phyloP scores from a whole-genome alignment of 257 asterid genomes.

The Gynochthodes officinalis region DNA sequence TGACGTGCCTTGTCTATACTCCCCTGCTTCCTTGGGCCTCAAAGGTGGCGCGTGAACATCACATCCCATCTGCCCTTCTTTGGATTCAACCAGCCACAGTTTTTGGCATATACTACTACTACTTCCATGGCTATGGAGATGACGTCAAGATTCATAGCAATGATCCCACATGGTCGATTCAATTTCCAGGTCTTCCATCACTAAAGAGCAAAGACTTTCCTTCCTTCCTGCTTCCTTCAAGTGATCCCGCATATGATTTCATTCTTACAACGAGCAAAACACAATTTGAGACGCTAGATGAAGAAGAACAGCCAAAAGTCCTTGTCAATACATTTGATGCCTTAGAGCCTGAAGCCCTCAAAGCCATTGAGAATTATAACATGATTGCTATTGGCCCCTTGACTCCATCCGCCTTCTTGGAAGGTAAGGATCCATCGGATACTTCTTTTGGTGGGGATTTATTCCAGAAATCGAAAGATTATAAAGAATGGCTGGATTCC shows the following conservation, averaged over 20 bases:
- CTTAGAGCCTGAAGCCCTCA: too few relatives aligned
- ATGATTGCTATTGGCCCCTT: too few relatives aligned
- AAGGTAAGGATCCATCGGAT: too few relatives aligned
- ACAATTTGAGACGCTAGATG: constrained; percentile 24
- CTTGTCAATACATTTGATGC: too few relatives aligned
- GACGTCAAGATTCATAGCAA: constrained; percentile 9
- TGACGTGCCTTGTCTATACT: constrained; percentile 27
- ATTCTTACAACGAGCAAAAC: constrained; percentile 16
- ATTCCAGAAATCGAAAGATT: too few relatives aligned
- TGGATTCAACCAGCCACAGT: constrained; percentile 39
- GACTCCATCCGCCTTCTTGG: too few relatives aligned
- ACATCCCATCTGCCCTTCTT: constrained; percentile 29
- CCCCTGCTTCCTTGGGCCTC: constrained; percentile 31
- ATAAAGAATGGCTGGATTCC: too few relatives aligned
- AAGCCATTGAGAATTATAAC: too few relatives aligned
- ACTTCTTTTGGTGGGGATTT: too few relatives aligned
- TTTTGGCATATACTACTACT: constrained; percentile 25
- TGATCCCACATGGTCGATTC: constrained; percentile 8
- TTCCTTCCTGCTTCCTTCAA: constrained; percentile 35
- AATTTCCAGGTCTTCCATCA: too few relatives aligned
- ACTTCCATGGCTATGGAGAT: constrained; percentile 33
- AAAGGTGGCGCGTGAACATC: too few relatives aligned
- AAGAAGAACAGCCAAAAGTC: constrained; percentile 15
- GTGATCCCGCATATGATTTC: background rate
- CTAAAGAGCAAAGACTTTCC: constrained; percentile 15